Conservation (phyloP, 1,284 basidiomycete species). For the Cutaneotrichosporon sp. region DNA sequence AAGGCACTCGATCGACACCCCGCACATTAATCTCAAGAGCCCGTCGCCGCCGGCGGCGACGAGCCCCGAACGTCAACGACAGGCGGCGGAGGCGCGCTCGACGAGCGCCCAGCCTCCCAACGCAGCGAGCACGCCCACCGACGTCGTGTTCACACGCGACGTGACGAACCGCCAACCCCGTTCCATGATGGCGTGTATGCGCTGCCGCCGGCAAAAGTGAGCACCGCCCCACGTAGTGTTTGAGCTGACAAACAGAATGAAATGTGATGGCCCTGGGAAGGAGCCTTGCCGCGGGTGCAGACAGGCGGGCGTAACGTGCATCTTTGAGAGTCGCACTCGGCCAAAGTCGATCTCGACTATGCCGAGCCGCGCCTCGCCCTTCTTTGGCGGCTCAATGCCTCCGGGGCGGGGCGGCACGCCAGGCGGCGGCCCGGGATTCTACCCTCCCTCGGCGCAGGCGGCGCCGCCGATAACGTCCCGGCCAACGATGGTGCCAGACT, state of each 20-base stretch:
- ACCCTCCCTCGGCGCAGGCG: constrained; percentile 37
- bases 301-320: constrained; percentile 44
- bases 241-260: constrained; percentile 42
- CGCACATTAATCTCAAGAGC: constrained; percentile 20
- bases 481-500: constrained; percentile 30
- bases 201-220: constrained; percentile 46
- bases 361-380: constrained; percentile 43
- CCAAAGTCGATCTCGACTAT: constrained; percentile 45
- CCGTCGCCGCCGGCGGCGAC: constrained; percentile 19
- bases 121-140: constrained; percentile 9
- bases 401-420: constrained; percentile 34
- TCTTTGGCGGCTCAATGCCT: constrained; percentile 28
- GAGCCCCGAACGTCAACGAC: constrained; percentile 1
- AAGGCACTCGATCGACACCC: constrained; percentile 23
- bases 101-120: constrained; percentile 5
- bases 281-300: constrained; percentile 50
- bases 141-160: constrained; percentile 38
- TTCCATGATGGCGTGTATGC: constrained; percentile 52
- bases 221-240: too few relatives aligned
- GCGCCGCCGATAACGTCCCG: constrained; percentile 43
- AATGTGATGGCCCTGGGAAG: constrained; percentile 49
- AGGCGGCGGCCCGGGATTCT: constrained; percentile 29
- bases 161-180: constrained; percentile 44
- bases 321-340: constrained; percentile 47
- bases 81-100: constrained; percentile 11